Percentiles rank a stretch among this genome's conserved stretches.
Conservation (phyloP, 2,329 filamentous ascomycete genomes). For the Xylaria multiplex region DNA sequence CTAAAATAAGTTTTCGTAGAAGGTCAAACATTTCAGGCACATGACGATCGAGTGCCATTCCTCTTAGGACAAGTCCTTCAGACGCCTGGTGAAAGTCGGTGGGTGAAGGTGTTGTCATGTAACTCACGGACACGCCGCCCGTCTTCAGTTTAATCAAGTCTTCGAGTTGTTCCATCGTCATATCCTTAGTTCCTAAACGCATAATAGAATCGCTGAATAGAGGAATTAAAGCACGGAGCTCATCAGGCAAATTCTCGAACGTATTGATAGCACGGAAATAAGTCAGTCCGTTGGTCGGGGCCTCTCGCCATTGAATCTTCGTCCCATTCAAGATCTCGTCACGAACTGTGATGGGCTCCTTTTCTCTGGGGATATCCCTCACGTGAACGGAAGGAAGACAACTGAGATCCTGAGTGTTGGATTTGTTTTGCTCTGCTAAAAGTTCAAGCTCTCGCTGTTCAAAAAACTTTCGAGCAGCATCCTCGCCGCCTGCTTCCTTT, state of each 20-base stretch:
- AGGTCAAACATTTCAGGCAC: slow-evolving; percentile 91
- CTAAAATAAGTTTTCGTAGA: slow-evolving; percentile 79
- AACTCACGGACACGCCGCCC: slow-evolving; percentile 85
- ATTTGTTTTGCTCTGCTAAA: slow-evolving; percentile 83
- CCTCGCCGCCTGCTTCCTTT: slow-evolving; percentile 73
- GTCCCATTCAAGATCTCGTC: slow-evolving; percentile 74
- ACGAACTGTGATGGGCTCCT: slow-evolving; percentile 67
- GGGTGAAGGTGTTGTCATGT: slow-evolving; percentile 84
- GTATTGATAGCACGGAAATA: slow-evolving; percentile 93
- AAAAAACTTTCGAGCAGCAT: slow-evolving; percentile 76
- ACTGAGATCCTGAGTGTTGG: slow-evolving; percentile 84
- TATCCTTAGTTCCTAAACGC: slow-evolving; percentile 87
- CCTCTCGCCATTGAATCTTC: slow-evolving; percentile 88
- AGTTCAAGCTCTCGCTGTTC: slow-evolving; percentile 82
- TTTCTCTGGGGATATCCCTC: slow-evolving; percentile 83
- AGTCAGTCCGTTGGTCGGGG: slow-evolving; percentile 92
- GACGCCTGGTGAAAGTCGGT: slow-evolving; percentile 74
- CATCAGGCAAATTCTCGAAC: slow-evolving; percentile 81
- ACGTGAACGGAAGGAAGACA: slow-evolving; percentile 90
- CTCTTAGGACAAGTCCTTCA: slow-evolving; percentile 85
- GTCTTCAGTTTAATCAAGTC: slow-evolving; percentile 97
- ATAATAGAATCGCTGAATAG: slow-evolving; percentile 93
- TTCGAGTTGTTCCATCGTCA: slow-evolving; percentile 93
- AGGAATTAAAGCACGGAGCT: slow-evolving; percentile 84
- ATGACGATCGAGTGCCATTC: slow-evolving; percentile 89